These are phyloP conservation scores for Ostreobium quekettii DNA, from an alignment of 139 green algal species.

Conservation along the genomic window DNA sequence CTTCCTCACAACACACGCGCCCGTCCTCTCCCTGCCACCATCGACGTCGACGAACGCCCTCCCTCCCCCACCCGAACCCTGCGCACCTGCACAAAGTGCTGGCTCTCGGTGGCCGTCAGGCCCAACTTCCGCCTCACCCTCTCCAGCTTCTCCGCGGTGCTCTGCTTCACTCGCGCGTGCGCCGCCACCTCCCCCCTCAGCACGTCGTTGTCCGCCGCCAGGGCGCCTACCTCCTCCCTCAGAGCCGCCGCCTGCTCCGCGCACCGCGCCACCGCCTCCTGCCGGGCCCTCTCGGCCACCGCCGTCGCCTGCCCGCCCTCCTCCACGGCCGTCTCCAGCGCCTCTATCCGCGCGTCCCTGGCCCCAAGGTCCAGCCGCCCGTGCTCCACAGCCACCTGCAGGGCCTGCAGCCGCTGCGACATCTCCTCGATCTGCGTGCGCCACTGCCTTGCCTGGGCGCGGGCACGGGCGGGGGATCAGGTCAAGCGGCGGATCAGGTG, in stretches of 20 bases:
- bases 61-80: background rate
- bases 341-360: background rate
- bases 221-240: background rate
- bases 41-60: too few relatives aligned
- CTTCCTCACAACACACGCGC: too few relatives aligned
- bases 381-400: background rate
- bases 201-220: slow-evolving; percentile 2
- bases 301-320: background rate
- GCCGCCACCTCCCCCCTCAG: background rate
- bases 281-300: background rate
- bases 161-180: background rate
- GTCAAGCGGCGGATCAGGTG: too few relatives aligned
- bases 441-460: background rate
- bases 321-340: background rate
- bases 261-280: background rate
- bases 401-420: background rate
- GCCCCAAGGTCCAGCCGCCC: background rate
- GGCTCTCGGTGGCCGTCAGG: slow-evolving; percentile 1
- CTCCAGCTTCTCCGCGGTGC: background rate
- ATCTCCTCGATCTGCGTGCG: background rate
- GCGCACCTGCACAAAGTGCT: slow-evolving; percentile 1
- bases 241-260: background rate
- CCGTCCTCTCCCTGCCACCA: too few relatives aligned
- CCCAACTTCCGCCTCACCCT: background rate
- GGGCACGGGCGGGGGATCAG: too few relatives aligned